Conservation (phyloP, 345 rosid genomes). For the Capsella bursapastoris region DNA sequence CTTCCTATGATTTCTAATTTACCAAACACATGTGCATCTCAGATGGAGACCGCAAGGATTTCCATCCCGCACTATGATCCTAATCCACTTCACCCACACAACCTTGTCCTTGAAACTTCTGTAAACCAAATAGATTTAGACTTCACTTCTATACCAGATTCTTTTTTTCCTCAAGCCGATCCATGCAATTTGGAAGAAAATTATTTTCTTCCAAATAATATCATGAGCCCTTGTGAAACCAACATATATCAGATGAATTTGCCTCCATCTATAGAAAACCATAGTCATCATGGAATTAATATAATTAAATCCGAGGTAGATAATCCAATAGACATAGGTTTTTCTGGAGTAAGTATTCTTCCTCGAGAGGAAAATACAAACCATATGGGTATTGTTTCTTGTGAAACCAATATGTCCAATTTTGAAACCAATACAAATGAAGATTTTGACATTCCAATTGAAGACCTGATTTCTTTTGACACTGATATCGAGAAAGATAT, state of each 20-base stretch:
- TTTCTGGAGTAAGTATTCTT: not conserved
- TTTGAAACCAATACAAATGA: not conserved
- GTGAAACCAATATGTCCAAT: not conserved
- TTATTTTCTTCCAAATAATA: not conserved
- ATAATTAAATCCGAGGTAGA: not conserved
- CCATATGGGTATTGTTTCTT: not conserved
- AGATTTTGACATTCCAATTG: not conserved
- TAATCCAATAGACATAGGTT: not conserved
- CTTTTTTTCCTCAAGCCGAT: not conserved
- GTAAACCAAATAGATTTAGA: not conserved
- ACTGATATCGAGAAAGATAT: not conserved
- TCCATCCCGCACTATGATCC: not conserved
- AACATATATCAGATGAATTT: not conserved
- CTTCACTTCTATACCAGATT: not conserved
- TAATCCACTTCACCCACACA: not conserved
- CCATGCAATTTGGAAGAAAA: slow-evolving; percentile 10
- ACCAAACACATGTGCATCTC: not conserved
- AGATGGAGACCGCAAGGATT: not conserved
- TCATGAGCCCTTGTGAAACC: not conserved
- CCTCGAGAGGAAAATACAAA: not conserved
- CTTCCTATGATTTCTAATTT: not conserved
- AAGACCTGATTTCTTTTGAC: slow-evolving; percentile 25
- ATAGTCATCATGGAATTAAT: not conserved
- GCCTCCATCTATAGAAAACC: not conserved
- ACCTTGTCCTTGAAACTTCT: not conserved